Conservation (phyloP, 2,329 filamentous ascomycete genomes). For the Rutstroemia sp. region DNA sequence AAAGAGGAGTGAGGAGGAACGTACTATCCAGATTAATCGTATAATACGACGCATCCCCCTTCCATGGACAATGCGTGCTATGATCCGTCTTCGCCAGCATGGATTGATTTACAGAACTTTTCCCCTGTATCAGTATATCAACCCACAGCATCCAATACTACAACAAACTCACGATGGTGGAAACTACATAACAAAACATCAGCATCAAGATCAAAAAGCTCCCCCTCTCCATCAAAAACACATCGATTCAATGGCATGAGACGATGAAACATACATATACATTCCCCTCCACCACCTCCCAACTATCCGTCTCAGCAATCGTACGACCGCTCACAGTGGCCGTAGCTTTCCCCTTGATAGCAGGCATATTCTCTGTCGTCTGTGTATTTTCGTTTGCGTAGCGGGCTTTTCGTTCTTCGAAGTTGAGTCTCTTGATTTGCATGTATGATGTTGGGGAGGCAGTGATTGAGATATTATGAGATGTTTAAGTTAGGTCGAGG, state of each 20-base stretch:
- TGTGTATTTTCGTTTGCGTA: not conserved
- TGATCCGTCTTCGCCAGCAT: slow-evolving; percentile 35
- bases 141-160: not conserved
- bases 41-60: slow-evolving; percentile 41
- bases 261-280: slow-evolving; percentile 33
- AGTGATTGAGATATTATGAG: not conserved
- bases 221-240: slow-evolving; percentile 3
- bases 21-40: slow-evolving; percentile 36
- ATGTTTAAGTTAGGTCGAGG: not conserved
- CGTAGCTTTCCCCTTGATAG: slow-evolving; percentile 19
- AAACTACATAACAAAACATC: slow-evolving; percentile 21
- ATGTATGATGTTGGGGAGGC: not conserved
- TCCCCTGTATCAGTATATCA: too few species aligned
- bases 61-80: slow-evolving; percentile 38
- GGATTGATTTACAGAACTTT: slow-evolving; percentile 32
- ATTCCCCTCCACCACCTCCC: slow-evolving; percentile 41
- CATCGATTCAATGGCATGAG: not conserved
- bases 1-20: not conserved
- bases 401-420: not conserved
- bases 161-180: slow-evolving; percentile 28
- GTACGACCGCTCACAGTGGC: slow-evolving; percentile 38
- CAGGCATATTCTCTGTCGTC: slow-evolving; percentile 11
- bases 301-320: slow-evolving; percentile 39
- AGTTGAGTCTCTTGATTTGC: not conserved
- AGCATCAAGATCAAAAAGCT: not conserved